These are phyloP conservation scores for Penium margaritaceum DNA, from an alignment of 139 green algal species.

Conservation along the genomic window DNA sequence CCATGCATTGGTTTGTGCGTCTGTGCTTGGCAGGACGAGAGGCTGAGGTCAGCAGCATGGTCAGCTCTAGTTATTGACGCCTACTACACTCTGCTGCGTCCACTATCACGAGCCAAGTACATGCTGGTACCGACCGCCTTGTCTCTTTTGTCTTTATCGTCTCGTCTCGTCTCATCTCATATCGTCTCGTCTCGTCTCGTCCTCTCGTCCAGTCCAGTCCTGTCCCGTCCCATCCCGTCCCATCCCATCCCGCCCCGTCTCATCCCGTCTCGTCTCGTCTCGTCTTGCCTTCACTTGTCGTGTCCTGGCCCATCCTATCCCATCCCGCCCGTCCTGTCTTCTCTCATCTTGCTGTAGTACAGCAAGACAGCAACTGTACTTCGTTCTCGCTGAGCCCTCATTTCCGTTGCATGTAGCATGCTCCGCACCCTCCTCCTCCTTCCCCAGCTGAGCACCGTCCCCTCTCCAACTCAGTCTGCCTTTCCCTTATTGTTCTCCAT, in stretches of 20 bases:
- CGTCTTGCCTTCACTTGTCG: background rate
- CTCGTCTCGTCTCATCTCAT: background rate
- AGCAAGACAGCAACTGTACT: background rate
- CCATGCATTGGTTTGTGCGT: background rate
- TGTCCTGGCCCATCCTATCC: background rate
- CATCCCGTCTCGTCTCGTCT: background rate
- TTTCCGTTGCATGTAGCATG: background rate
- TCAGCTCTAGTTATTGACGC: background rate
- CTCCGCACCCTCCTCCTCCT: background rate
- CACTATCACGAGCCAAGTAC: background rate
- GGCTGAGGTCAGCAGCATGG: background rate
- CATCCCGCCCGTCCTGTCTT: background rate
- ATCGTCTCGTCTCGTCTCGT: background rate
- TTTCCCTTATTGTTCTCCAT: background rate
- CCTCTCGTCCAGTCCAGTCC: background rate
- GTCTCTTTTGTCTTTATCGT: background rate
- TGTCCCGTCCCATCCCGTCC: background rate
- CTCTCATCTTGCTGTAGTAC: background rate
- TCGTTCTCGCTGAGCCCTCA: background rate
- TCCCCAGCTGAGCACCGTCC: no score
- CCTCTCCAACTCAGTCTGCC: no score
- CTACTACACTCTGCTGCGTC: slow-evolving; percentile 1
- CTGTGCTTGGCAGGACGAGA: background rate
- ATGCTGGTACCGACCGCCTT: background rate
- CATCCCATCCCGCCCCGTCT: background rate